phyloP scores from a whole-genome alignment of 2,329 filamentous ascomycete genomes.

The Ophiosphaerella herpotricha region DNA sequence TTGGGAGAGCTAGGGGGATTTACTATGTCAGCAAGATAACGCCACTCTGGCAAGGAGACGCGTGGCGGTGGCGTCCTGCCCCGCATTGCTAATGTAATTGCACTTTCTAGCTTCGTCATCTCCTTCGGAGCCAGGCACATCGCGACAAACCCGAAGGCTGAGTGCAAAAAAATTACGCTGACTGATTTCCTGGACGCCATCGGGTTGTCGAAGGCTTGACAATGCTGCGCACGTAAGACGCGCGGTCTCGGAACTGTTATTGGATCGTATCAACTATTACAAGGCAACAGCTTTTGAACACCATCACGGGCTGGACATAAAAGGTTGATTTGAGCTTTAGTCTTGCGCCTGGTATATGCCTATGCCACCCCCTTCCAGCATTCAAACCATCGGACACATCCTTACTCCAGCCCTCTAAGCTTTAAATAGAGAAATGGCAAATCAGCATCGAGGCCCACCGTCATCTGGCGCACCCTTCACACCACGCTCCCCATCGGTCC shows the following conservation, averaged over 20 bases:
- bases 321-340: conserved; percentile 7
- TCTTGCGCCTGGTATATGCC: not conserved
- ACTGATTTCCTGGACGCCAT: not conserved
- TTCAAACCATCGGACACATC: not conserved
- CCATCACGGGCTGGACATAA: not conserved
- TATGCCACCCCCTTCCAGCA: no score
- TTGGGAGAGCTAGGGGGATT: no score
- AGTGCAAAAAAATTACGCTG: not conserved
- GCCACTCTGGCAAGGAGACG: no score
- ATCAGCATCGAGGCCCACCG: conserved; percentile 17
- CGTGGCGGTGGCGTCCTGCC: no score
- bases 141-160: not conserved
- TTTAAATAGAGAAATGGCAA: conserved; percentile 22
- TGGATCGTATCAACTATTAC: conserved; percentile 5
- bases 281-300: conserved; percentile 17
- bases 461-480: conserved; percentile 27
- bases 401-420: not conserved
- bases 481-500: conserved; percentile 34
- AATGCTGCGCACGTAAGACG: conserved; percentile 4
- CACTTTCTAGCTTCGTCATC: not conserved
- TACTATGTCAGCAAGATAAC: no score
- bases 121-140: not conserved
- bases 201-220: not conserved
- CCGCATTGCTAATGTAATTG: no score
- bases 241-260: conserved; percentile 8